These are phyloP conservation scores for Apiotrichum montevideense DNA, from an alignment of 1,284 basidiomycete genomes.

Conservation along the genomic window DNA sequence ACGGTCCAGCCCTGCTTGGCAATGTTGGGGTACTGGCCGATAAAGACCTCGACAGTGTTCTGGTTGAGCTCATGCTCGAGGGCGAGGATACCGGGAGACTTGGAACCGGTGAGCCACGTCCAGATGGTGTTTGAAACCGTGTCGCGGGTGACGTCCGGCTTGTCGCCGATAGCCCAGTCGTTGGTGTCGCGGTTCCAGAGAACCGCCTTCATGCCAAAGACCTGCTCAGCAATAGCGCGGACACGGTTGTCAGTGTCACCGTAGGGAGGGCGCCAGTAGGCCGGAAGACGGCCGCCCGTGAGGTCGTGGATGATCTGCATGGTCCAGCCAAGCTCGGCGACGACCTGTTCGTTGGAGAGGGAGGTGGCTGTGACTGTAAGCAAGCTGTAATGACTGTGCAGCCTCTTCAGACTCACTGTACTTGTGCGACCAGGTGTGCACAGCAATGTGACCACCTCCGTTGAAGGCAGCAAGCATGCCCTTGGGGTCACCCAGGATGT, in stretches of 20 bases:
- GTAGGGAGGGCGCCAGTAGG: slow-evolving; percentile 48
- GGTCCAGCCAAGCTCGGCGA: slow-evolving; percentile 53
- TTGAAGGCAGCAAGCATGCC: slow-evolving; percentile 23
- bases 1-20: slow-evolving; percentile 37
- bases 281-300: slow-evolving; percentile 41
- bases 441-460: slow-evolving; percentile 42
- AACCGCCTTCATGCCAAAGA: slow-evolving; percentile 46
- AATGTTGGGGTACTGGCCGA: slow-evolving; percentile 27
- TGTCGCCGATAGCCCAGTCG: slow-evolving; percentile 45
- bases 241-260: slow-evolving; percentile 53
- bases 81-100: slow-evolving; percentile 32
- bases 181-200: slow-evolving; percentile 45
- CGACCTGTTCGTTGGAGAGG: slow-evolving; percentile 53
- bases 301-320: slow-evolving; percentile 45
- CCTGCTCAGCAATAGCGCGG: slow-evolving; percentile 49
- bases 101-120: slow-evolving; percentile 25
- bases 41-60: slow-evolving; percentile 34
- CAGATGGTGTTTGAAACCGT: slow-evolving; percentile 23
- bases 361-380: slow-evolving; percentile 43
- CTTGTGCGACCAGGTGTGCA: slow-evolving; percentile 54
- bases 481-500: slow-evolving; percentile 19
- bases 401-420: slow-evolving; percentile 28
- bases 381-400: too few species aligned
- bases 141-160: slow-evolving; percentile 23
- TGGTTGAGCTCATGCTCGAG: slow-evolving; percentile 40